A percentile compares a stretch with the other conserved stretches of the same genome.
Evolutionary conservation across 768 basidiomycete genomes (phyloP).

Genomic region (Coprinellus micaceus): DNA sequence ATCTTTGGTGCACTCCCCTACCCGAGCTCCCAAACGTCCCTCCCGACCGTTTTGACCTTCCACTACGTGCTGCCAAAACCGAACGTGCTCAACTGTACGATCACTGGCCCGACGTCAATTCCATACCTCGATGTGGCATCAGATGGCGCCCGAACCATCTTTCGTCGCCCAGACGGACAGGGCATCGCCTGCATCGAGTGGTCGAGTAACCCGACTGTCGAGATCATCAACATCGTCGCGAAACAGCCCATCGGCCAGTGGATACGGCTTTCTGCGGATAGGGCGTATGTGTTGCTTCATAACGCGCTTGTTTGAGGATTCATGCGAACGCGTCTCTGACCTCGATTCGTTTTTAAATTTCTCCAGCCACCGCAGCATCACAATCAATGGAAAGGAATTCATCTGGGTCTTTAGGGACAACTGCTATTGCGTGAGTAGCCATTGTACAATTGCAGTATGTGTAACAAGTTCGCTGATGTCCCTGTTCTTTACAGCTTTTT

Average conservation of each 20-base stretch:
- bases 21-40: conserved; percentile 1
- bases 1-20: conserved; percentile 17
- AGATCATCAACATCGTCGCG: conserved; percentile 31
- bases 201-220: conserved; percentile 37
- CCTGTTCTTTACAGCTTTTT: not conserved
- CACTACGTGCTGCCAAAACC: conserved; percentile 38
- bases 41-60: conserved; percentile 32
- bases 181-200: conserved; percentile 44
- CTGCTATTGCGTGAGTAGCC: not conserved
- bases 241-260: conserved; percentile 37
- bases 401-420: not conserved
- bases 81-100: conserved; percentile 40
- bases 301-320: too few relatives aligned
- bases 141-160: conserved; percentile 21
- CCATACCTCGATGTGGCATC: conserved; percentile 40
- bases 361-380: conserved; percentile 2
- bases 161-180: conserved; percentile 21
- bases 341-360: too few relatives aligned
- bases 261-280: conserved; percentile 39
- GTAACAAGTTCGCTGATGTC: not conserved
- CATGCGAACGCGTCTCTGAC: too few relatives aligned
- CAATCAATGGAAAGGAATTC: not conserved
- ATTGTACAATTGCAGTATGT: not conserved
- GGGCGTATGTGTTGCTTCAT: conserved; percentile 29
- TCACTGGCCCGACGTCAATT: conserved; percentile 39